Conservation (phyloP, 352 stramenopile genomes). For the Pythium oligandrum region DNA sequence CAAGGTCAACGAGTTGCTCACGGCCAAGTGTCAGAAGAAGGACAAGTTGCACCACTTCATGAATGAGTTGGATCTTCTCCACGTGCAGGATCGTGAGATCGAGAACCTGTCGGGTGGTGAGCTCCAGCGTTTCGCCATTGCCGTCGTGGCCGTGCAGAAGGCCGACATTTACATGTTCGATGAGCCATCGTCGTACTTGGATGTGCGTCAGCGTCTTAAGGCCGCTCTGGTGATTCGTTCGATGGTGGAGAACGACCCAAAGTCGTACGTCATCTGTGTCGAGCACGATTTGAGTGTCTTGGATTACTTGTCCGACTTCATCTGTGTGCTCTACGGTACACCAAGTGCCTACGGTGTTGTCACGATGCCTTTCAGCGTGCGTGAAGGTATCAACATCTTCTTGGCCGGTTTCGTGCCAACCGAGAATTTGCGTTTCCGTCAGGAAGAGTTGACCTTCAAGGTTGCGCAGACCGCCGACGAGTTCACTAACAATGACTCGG, state of each 20-base stretch:
- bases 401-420: constrained; percentile 98
- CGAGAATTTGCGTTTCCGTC: constrained; percentile 99
- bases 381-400: constrained; percentile 99
- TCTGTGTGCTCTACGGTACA: constrained; percentile 98
- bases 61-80: constrained; percentile 94
- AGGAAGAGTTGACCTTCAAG: constrained; percentile 99
- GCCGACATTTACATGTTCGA: constrained; percentile 99
- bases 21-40: constrained; percentile 90
- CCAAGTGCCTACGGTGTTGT: constrained; percentile 99
- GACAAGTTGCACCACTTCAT: constrained; percentile 78
- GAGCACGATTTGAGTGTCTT: constrained; percentile 99
- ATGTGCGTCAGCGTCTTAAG: constrained; percentile 99
- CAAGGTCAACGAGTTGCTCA: constrained; percentile 92
- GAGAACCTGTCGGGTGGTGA: constrained; percentile 96
- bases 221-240: constrained; percentile 97
- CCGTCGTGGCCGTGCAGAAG: constrained; percentile 92
- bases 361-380: constrained; percentile 99
- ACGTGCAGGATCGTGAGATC: constrained; percentile 97
- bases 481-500: constrained; percentile 76
- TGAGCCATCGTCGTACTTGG: constrained; percentile 98
- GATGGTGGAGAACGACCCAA: constrained; percentile 88
- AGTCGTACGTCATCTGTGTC: constrained; percentile 97
- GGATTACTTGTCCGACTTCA: constrained; percentile 99
- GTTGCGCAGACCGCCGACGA: constrained; percentile 93
- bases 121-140: constrained; percentile 99